phyloP scores from a whole-genome alignment of 2,329 filamentous ascomycete species.

The Pseudogymnoascus pannorum region DNA sequence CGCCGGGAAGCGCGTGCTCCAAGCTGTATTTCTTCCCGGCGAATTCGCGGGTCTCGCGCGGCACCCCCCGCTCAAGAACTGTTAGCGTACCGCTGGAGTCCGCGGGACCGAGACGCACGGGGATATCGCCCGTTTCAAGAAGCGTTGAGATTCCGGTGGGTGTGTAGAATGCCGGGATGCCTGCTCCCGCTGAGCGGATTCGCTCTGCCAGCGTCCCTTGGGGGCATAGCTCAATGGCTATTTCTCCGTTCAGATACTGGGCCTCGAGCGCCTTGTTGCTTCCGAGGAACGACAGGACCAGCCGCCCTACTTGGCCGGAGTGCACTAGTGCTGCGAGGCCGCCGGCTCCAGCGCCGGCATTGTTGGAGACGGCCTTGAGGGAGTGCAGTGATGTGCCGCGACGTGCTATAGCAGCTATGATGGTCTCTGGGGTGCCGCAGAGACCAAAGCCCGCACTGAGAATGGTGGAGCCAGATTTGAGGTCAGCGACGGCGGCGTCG shows the following conservation, averaged over 20 bases:
- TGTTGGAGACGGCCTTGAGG: constrained; percentile 73
- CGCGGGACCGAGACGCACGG: constrained; percentile 51
- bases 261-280: constrained; percentile 70
- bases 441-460: constrained; percentile 78
- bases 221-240: constrained; percentile 68
- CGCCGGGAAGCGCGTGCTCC: constrained; percentile 68
- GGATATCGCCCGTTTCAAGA: constrained; percentile 61
- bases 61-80: constrained; percentile 55
- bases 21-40: constrained; percentile 66
- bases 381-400: constrained; percentile 48
- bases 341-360: constrained; percentile 62
- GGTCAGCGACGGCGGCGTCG: constrained; percentile 61
- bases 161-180: constrained; percentile 76
- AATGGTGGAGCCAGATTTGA: constrained; percentile 62
- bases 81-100: constrained; percentile 31
- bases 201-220: constrained; percentile 70
- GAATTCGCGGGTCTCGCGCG: constrained; percentile 66
- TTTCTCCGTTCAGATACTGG: constrained; percentile 66
- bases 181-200: constrained; percentile 64
- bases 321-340: constrained; percentile 63
- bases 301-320: constrained; percentile 61
- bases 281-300: constrained; percentile 70
- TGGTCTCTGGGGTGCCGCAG: constrained; percentile 69
- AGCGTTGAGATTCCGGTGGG: constrained; percentile 64
- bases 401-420: constrained; percentile 60